These are phyloP conservation scores for Aspergillus ellipticus DNA, from an alignment of 495 filamentous ascomycete species.

Conservation along the genomic window DNA sequence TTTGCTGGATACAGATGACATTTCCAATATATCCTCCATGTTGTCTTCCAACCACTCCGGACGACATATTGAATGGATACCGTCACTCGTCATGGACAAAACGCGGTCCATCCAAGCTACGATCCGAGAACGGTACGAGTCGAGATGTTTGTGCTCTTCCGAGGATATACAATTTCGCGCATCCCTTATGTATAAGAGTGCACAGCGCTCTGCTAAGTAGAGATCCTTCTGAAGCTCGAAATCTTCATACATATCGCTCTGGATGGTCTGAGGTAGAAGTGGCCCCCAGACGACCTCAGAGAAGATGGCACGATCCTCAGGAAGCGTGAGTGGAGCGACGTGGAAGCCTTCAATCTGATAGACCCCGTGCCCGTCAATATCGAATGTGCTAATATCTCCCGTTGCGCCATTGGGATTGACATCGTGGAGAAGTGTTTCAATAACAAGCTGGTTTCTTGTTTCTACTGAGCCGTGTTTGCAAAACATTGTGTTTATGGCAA, in stretches of 20 bases:
- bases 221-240: neutral
- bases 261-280: neutral
- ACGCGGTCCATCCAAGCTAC: neutral
- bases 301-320: neutral
- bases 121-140: neutral
- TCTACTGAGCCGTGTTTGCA: neutral
- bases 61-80: neutral
- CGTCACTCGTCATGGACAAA: neutral
- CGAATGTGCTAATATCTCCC: neutral
- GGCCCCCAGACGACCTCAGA: slow-evolving; percentile 1
- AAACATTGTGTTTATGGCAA: neutral
- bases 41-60: neutral
- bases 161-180: neutral
- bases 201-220: neutral
- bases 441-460: neutral
- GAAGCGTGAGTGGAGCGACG: neutral
- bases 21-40: neutral
- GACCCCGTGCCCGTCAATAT: neutral
- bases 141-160: neutral
- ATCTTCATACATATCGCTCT: neutral
- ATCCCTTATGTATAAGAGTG: neutral
- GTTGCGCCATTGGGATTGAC: neutral
- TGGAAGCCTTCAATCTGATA: neutral
- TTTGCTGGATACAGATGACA: neutral
- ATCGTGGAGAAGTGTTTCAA: neutral